phyloP scores from a whole-genome alignment of 495 filamentous ascomycete genomes.

The Neurospora sp. region DNA sequence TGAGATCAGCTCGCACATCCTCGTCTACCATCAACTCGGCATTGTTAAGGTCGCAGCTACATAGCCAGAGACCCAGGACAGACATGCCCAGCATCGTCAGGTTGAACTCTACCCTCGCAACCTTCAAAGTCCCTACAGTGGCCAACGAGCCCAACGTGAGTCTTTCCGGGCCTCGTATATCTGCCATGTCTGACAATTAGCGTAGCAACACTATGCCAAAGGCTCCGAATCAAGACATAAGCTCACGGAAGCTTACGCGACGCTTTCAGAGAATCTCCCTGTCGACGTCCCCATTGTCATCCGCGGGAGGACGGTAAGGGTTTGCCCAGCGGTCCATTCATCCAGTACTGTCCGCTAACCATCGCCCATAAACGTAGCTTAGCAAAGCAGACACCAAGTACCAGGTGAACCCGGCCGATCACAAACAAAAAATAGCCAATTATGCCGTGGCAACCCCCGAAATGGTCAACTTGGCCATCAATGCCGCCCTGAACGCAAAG shows the following conservation, averaged over 20 bases:
- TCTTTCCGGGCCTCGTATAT: conserved; percentile 3
- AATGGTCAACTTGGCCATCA: conserved; percentile 67
- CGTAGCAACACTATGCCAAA: conserved; percentile 77
- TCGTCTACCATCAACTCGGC: not conserved
- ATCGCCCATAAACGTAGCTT: not conserved
- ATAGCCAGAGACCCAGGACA: not conserved
- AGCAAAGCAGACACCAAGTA: conserved; percentile 24
- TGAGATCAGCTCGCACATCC: not conserved
- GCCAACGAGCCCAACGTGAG: conserved; percentile 91
- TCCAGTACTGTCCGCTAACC: not conserved
- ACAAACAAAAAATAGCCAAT: conserved; percentile 59
- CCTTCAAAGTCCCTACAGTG: conserved; percentile 80
- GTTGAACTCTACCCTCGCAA: conserved; percentile 42
- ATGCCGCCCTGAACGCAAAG: conserved; percentile 72
- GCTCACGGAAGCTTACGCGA: conserved; percentile 58
- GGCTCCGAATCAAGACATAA: conserved; percentile 66
- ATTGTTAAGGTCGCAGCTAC: not conserved
- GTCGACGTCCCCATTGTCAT: conserved; percentile 70
- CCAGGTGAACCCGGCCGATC: conserved; percentile 69
- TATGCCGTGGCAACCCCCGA: conserved; percentile 66
- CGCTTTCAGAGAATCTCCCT: conserved; percentile 47
- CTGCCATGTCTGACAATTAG: conserved; percentile 11
- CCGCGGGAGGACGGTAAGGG: conserved; percentile 59
- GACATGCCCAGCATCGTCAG: conserved; percentile 3
- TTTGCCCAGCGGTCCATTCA: no score